Percentiles rank a stretch among this genome's conserved stretches.
Conservation (phyloP, 768 basidiomycete genomes). For the Terana coerulea region DNA sequence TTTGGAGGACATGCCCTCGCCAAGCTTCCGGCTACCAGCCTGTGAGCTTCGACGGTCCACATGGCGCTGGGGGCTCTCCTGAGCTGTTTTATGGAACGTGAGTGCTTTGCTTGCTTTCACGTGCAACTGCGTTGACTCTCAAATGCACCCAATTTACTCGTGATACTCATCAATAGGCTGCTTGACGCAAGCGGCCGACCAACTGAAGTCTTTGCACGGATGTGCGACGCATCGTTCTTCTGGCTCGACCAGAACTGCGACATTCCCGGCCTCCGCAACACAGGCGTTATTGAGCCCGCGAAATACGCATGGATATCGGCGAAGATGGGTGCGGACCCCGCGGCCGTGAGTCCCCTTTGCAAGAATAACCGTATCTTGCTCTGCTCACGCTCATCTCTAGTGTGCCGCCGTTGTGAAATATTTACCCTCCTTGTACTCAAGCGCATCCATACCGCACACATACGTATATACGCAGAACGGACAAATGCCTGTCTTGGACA, state of each 20-base stretch:
- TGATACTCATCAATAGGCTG: neutral
- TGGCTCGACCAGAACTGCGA: slow-evolving; percentile 4
- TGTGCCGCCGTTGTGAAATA: neutral
- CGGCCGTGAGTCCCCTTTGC: neutral
- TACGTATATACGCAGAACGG: neutral
- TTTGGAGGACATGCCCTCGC: too few relatives aligned
- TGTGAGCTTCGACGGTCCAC: neutral
- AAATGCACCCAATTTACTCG: neutral
- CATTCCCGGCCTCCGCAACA: slow-evolving; percentile 2
- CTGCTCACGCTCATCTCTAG: neutral
- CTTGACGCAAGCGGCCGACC: slow-evolving; percentile 2
- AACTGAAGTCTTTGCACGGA: neutral
- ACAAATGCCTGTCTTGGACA: slow-evolving; percentile 1
- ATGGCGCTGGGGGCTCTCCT: neutral
- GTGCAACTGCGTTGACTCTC: neutral
- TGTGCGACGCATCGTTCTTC: slow-evolving; percentile 7
- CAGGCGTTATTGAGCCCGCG: slow-evolving; percentile 7
- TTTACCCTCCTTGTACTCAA: neutral
- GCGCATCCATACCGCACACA: neutral
- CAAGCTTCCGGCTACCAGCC: neutral
- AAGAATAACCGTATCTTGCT: neutral
- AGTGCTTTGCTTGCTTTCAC: neutral
- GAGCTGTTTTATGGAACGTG: slow-evolving; percentile 4
- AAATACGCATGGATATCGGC: slow-evolving; percentile 6
- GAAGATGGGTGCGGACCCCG: neutral